These are phyloP conservation scores for Fusarium keratoplasticum DNA, from an alignment of 2,329 filamentous ascomycete species.

Conservation along the genomic window DNA sequence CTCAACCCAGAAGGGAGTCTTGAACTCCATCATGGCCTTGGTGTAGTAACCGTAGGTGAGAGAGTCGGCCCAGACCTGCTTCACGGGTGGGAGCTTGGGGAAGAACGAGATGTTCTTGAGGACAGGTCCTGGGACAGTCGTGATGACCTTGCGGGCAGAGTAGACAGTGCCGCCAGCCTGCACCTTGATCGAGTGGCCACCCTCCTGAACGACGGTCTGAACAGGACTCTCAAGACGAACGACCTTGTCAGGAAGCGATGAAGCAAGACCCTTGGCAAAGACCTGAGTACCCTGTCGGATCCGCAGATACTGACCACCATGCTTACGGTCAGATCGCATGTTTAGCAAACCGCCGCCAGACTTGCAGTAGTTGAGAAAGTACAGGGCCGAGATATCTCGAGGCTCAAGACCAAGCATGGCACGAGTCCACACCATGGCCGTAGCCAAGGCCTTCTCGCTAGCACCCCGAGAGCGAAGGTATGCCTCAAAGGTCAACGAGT, in stretches of 20 bases:
- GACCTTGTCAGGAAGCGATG: conserved; percentile 43
- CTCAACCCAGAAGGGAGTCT: conserved; percentile 52
- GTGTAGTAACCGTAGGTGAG: conserved; percentile 60
- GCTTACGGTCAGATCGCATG: conserved; percentile 64
- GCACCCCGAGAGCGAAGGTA: conserved; percentile 42
- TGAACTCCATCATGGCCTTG: conserved; percentile 61
- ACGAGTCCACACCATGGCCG: conserved; percentile 57
- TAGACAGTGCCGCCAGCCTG: conserved; percentile 44
- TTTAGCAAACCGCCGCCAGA: conserved; percentile 62
- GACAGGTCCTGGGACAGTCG: conserved; percentile 60
- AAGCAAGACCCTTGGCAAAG: conserved; percentile 53
- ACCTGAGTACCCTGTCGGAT: conserved; percentile 59
- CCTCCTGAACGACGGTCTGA: conserved; percentile 43
- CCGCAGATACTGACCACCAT: conserved; percentile 65
- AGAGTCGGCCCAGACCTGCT: conserved; percentile 49
- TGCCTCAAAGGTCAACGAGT: conserved; percentile 46
- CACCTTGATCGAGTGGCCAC: conserved; percentile 37
- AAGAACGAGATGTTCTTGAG: conserved; percentile 59
- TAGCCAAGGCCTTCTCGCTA: conserved; percentile 18
- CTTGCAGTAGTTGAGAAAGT: conserved; percentile 67
- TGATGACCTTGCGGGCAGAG: conserved; percentile 58
- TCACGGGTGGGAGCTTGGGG: conserved; percentile 57
- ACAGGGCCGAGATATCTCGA: conserved; percentile 61
- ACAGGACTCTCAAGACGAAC: conserved; percentile 50
- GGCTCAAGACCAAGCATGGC: conserved; percentile 65